A percentile compares a stretch with the other conserved stretches of the same genome.
Evolutionary conservation across 2,329 filamentous ascomycete species (phyloP).

Genomic region (Coniochaeta ligniaria): DNA sequence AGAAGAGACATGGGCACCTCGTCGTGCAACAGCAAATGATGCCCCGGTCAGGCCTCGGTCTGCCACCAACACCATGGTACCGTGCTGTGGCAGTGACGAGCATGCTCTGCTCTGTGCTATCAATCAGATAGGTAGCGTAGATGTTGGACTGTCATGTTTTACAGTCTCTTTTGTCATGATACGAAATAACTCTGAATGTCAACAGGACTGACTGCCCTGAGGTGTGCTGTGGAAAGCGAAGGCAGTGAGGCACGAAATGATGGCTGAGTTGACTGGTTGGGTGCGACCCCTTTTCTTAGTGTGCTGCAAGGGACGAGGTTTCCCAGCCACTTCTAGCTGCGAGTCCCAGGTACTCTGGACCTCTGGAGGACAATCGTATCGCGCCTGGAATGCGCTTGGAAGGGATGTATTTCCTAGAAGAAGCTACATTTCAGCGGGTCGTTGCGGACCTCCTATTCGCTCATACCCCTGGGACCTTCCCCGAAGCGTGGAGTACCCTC

Average conservation of each 20-base stretch:
- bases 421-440: slow-evolving; percentile 1
- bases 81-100: background rate
- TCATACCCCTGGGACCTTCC: background rate
- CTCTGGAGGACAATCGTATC: background rate
- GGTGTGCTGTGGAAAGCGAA: background rate
- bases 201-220: background rate
- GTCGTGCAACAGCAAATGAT: background rate
- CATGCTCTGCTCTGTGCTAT: no score
- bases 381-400: background rate
- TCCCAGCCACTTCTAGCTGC: background rate
- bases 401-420: slow-evolving; percentile 1
- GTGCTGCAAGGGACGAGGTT: background rate
- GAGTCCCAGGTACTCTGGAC: background rate
- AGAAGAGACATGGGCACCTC: background rate
- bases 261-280: background rate
- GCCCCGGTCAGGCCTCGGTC: background rate
- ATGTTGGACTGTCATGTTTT: background rate
- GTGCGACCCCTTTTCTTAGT: background rate
- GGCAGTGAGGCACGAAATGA: background rate
- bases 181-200: background rate
- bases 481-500: background rate
- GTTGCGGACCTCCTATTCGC: background rate
- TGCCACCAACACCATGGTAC: background rate
- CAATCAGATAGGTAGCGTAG: no score
- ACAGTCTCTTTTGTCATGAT: no score